A percentile compares a stretch with the other conserved stretches of the same genome.
phyloP scores from a whole-genome alignment of 1,284 basidiomycete species.

The Ustilago trichophora region DNA sequence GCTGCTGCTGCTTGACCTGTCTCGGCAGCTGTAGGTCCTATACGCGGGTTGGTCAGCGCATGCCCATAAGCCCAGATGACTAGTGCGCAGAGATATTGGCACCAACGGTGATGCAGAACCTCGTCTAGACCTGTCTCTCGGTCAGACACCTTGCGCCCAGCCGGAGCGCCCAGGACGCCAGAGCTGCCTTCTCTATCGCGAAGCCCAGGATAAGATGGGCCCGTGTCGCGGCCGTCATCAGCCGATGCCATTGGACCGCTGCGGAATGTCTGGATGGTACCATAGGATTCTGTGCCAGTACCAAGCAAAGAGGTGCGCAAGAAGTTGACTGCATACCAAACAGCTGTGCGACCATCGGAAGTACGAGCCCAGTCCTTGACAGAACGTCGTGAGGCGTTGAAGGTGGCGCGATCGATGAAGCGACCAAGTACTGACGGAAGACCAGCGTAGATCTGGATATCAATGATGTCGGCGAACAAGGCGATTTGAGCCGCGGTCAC shows the following conservation, averaged over 20 bases:
- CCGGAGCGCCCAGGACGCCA: background rate
- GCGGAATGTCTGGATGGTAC: constrained; percentile 32
- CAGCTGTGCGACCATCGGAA: constrained; percentile 41
- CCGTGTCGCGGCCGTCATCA: too few relatives aligned
- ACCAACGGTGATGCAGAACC: constrained; percentile 51
- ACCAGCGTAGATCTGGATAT: constrained; percentile 55
- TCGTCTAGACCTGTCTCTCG: constrained; percentile 43
- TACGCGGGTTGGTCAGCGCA: constrained; percentile 37
- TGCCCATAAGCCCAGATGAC: constrained; percentile 55
- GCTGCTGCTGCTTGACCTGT: constrained; percentile 2
- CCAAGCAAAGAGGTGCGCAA: constrained; percentile 38
- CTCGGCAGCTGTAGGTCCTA: constrained; percentile 5
- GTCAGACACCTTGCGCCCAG: constrained; percentile 20
- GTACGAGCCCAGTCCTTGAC: constrained; percentile 53
- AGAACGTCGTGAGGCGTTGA: constrained; percentile 41
- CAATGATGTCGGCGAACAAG: constrained; percentile 50
- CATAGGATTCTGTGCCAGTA: constrained; percentile 38
- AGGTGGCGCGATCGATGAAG: constrained; percentile 53
- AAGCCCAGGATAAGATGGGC: constrained; percentile 5
- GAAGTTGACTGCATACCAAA: constrained; percentile 52
- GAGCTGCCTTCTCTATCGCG: constrained; percentile 12
- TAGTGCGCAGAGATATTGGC: constrained; percentile 51
- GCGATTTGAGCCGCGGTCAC: constrained; percentile 52
- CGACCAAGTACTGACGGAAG: constrained; percentile 53
- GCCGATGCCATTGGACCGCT: too few relatives aligned